Evolutionary conservation across 2,329 filamentous ascomycete genomes (phyloP), one percentile per base, ranked within the genome.

Genomic region (Penicillium brevicompactum): DNA sequence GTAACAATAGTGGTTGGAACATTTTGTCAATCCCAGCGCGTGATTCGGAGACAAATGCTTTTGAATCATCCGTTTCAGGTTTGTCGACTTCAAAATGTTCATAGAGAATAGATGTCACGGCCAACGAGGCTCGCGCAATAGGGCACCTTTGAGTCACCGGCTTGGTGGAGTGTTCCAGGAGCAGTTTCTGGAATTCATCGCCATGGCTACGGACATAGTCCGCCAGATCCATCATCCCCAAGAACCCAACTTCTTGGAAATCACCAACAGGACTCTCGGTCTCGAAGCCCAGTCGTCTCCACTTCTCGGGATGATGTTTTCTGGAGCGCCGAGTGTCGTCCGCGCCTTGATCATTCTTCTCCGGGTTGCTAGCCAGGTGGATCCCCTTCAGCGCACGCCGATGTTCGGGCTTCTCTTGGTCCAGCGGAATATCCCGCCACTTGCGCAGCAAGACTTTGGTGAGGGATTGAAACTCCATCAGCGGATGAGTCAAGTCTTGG

Each of bases 151-250:
- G 85, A 49, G 85, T 79, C 21, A 84, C 66, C 1, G 89, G 84
- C 67, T 86, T 86, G 6, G 87, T 86, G 3, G 90, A 88, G 74
- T 99, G 94, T 74, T 99, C 94, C 34, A 97, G 79, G 14, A 99
- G 77, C 64, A 96, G 81, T 76, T 96, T 97, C 71, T 96, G 92
- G 65, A 96, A 97, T 10, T 86, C 86, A 69, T 97, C 92, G 71
- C 96, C 91, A 69, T 96, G 88, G 70, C 92, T 96, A 67, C 89
- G 85, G 46, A 96, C 91, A 71, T 91, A 99, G 73, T 97, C 92
- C 2, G 92, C 91, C 67, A 99, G 76, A 72, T 99, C 94, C 92
- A 99, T 97, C 85, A 99, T 91, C 27, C 94, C 94, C 51, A 99
- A 76, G 70, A 92, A 97, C 0, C 94, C 94, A 27, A 90, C 89